Conservation (phyloP, 139 green algal genomes). For the Closterium sp. region DNA sequence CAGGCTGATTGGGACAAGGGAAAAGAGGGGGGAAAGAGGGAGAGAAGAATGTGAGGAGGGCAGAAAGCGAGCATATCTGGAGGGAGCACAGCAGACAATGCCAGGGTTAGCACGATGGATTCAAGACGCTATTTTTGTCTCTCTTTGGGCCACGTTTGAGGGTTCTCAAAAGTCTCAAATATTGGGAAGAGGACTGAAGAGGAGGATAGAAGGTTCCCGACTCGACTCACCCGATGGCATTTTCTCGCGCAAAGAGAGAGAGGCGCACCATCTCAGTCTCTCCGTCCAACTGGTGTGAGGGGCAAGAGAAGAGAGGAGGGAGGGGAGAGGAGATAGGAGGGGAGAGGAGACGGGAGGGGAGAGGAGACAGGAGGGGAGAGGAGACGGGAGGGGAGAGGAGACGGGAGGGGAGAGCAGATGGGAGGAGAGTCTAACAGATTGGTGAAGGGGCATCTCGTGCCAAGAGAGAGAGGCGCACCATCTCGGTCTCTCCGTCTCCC, state of each 20-base stretch:
- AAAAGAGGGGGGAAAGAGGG: background rate
- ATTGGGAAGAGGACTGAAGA: too few relatives aligned
- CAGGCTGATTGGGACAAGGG: background rate
- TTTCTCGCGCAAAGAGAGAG: background rate
- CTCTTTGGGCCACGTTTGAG: too few relatives aligned
- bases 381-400: background rate
- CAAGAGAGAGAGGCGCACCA: background rate
- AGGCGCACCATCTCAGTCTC: background rate
- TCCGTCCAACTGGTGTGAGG: background rate
- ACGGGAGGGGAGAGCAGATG: background rate
- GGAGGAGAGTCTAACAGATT: background rate
- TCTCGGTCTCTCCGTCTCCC: too few relatives aligned
- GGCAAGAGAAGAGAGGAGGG: background rate
- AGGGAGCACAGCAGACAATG: too few relatives aligned
- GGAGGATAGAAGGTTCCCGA: too few relatives aligned
- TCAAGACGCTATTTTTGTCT: too few relatives aligned
- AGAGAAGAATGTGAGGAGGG: too few relatives aligned
- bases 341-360: background rate
- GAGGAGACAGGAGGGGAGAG: background rate
- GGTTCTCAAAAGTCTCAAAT: too few relatives aligned
- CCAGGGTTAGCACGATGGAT: too few relatives aligned
- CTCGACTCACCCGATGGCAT: background rate
- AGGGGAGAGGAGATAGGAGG: background rate
- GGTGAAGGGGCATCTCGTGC: background rate
- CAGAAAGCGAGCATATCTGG: background rate